Evolutionary conservation across 768 basidiomycete species (phyloP).

Genomic region (Collybiopsis confluens): DNA sequence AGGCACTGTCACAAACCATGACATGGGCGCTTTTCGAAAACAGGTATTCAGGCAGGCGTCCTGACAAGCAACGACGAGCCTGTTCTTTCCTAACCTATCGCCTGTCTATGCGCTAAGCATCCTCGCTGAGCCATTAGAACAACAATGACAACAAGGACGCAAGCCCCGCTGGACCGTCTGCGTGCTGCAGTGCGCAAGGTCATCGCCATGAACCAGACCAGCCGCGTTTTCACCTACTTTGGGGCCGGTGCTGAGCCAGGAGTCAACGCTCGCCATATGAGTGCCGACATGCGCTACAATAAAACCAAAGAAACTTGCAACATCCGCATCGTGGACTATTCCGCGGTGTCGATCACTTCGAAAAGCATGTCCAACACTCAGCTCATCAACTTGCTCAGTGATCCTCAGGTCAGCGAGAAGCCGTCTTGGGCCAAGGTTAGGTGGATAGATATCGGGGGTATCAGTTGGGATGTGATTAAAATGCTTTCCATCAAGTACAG

Average conservation of each 20-base stretch:
- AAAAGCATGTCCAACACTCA: constrained; percentile 45
- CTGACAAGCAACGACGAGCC: too few species aligned
- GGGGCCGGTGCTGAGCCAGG: constrained; percentile 61
- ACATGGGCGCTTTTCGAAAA: too few species aligned
- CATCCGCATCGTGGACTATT: constrained; percentile 62
- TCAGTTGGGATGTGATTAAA: constrained; percentile 63
- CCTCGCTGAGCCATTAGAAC: too few species aligned
- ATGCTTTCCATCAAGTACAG: constrained; percentile 55
- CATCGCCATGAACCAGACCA: constrained; percentile 39
- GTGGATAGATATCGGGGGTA: constrained; percentile 64
- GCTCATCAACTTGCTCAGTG: constrained; percentile 41
- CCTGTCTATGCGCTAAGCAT: too few species aligned
- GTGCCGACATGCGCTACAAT: constrained; percentile 42
- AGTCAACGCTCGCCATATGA: constrained; percentile 46
- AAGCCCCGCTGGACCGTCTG: constrained; percentile 31
- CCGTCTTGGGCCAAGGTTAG: constrained; percentile 45
- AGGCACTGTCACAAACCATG: too few species aligned
- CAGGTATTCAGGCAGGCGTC: too few species aligned
- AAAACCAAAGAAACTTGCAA: constrained; percentile 51
- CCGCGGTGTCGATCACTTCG: constrained; percentile 37
- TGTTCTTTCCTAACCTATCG: too few species aligned
- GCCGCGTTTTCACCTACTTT: constrained; percentile 21
- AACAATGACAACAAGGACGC: background rate
- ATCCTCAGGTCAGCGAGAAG: constrained; percentile 22
- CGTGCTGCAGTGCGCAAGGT: constrained; percentile 37